Base-by-base conservation (phyloP, 1,284 basidiomycete species). In the Volvariella volvacea region DNA sequence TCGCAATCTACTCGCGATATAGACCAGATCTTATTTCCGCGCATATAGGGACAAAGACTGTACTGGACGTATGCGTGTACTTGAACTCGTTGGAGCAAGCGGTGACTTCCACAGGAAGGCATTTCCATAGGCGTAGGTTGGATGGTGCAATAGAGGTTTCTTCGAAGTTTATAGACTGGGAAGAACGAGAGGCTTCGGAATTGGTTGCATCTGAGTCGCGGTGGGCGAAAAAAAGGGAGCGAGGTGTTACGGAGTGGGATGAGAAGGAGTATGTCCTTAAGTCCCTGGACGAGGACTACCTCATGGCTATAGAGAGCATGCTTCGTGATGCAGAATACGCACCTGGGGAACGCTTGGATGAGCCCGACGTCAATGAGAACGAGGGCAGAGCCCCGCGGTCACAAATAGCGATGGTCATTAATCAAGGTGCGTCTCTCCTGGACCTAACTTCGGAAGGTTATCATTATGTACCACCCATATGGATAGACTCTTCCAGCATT, bases 1-100 rank as follows among this genome's bases (percentile, higher is more conserved):
- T 89, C 12, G 57, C 68, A 12, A 58, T 77, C 0, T 69, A 83
- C 58, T 88, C 85, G n/a, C 73, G 82, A 17, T 63, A 79, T 15
- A 67, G 83, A 16, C 80, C 84, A 1, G 87, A 91, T 57, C 67
- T 88, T 38, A 82, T 89, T 44, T 77, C 84, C 0, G 65, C 62
- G n/a, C 72, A 74, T 42, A 64, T 88, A 28, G 64, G 64, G 45
- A 76, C 75, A n/a, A 88, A 87, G 61, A 73, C 67, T 10, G 61
- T 74, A 2, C 55, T 69, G 12, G 80, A 88, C 43, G 80, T 88
- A 20, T 74, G 70, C 41, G 58, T 71, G 3, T 88, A 85, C 53
- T 61, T 88, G 45, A 66, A 74, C 19, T 41, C 64, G 10, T 67
- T 88, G 16, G 69, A 74, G 15, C 50, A 63, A 3, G 71, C 61